A percentile compares a stretch with the other conserved stretches of the same genome.
Evolutionary conservation across 176 grass and related monocot genomes (phyloP).

Genomic region (Olyra latifolia): DNA sequence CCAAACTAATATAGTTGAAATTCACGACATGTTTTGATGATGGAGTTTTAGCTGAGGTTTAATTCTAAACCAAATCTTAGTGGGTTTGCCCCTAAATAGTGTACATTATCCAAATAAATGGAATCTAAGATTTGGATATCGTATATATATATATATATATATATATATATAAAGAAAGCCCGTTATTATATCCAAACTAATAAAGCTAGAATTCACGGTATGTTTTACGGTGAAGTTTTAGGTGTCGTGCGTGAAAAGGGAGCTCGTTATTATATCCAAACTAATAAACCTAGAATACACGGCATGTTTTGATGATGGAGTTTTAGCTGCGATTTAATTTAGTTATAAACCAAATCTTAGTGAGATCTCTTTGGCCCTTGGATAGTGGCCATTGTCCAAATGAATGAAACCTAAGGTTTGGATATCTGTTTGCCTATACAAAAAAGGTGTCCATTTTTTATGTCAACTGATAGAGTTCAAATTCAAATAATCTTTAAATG

Average conservation of each 20-base stretch:
- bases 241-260: background rate
- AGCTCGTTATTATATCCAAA: background rate
- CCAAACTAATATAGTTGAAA: background rate
- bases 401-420: background rate
- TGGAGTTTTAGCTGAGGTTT: background rate
- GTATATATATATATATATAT: too few relatives aligned
- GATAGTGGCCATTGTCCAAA: background rate
- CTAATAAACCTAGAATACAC: background rate
- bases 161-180: too few relatives aligned
- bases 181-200: background rate
- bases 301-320: background rate
- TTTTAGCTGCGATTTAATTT: background rate
- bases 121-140: background rate
- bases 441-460: background rate
- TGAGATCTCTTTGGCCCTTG: background rate
- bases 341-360: background rate
- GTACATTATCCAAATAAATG: background rate
- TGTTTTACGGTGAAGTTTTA: background rate
- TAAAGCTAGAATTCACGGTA: background rate
- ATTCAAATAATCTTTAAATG: too few relatives aligned
- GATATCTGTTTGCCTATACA: background rate
- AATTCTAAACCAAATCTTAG: background rate
- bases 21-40: background rate
- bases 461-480: too few relatives aligned
- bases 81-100: background rate